phyloP scores from a whole-genome alignment of 441 rosid genomes.

The Gossypium davidsonii region DNA sequence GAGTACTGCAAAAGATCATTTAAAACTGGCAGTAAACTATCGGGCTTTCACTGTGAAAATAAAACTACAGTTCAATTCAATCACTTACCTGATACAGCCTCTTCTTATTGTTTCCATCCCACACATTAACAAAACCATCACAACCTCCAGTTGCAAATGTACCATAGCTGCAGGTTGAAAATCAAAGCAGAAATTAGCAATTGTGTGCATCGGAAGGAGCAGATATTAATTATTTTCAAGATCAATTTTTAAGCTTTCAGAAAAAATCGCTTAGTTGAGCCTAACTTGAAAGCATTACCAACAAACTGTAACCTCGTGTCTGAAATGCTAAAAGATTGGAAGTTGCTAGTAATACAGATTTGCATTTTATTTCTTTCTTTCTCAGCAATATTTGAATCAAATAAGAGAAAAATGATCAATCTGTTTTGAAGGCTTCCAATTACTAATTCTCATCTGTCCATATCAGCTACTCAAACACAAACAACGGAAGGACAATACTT shows the following conservation, averaged over 20 bases:
- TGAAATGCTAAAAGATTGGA: neutral
- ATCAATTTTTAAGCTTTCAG: neutral
- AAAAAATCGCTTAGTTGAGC: neutral
- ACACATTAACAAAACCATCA: slow-evolving; percentile 90
- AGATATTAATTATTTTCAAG: neutral
- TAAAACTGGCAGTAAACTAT: neutral
- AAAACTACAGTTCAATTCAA: neutral
- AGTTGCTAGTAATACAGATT: neutral
- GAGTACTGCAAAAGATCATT: slow-evolving; percentile 53
- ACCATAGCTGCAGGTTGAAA: slow-evolving; percentile 59
- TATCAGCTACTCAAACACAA: neutral
- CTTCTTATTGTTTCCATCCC: slow-evolving; percentile 98
- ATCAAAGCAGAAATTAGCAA: slow-evolving; percentile 12
- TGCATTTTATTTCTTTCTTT: neutral
- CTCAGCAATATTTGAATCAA: neutral
- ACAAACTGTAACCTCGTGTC: neutral
- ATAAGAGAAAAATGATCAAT: neutral
- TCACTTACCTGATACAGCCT: slow-evolving; percentile 79
- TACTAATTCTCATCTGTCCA: neutral
- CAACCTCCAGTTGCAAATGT: slow-evolving; percentile 98
- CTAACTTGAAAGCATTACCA: neutral
- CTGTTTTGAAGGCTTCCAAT: neutral
- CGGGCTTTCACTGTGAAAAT: neutral
- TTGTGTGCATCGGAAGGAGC: neutral
- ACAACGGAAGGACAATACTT: neutral